phyloP scores from a whole-genome alignment of 768 basidiomycete genomes.

The Leccinum barrowsii region DNA sequence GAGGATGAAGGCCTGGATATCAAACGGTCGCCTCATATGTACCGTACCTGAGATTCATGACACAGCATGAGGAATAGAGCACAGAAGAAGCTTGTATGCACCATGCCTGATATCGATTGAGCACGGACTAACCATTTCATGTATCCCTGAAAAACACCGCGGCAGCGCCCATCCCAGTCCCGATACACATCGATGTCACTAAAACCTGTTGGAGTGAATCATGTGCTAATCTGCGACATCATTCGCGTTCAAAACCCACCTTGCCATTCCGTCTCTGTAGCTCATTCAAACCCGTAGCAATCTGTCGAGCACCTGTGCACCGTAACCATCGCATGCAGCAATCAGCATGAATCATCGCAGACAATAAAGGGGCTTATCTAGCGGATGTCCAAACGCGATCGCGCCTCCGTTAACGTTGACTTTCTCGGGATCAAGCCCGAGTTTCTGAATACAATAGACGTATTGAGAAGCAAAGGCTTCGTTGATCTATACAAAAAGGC shows the following conservation, averaged over 20 bases:
- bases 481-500: slow-evolving; percentile 57
- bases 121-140: neutral
- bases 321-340: slow-evolving; percentile 38
- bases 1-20: neutral
- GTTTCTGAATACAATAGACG: slow-evolving; percentile 65
- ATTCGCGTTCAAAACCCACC: slow-evolving; percentile 33
- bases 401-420: slow-evolving; percentile 91
- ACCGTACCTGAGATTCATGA: neutral
- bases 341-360: slow-evolving; percentile 6
- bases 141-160: slow-evolving; percentile 62
- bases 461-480: slow-evolving; percentile 89
- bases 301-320: slow-evolving; percentile 80
- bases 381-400: slow-evolving; percentile 80
- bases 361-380: slow-evolving; percentile 53
- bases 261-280: slow-evolving; percentile 66
- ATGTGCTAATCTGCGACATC: neutral
- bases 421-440: slow-evolving; percentile 60
- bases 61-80: neutral
- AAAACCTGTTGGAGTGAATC: slow-evolving; percentile 50
- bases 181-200: slow-evolving; percentile 87
- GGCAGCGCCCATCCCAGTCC: slow-evolving; percentile 91
- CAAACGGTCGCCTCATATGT: neutral
- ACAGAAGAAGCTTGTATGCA: neutral
- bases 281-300: slow-evolving; percentile 80
- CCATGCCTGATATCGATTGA: neutral